Conservation (phyloP, 2,329 filamentous ascomycete species). For the Epichloe sibirici region DNA sequence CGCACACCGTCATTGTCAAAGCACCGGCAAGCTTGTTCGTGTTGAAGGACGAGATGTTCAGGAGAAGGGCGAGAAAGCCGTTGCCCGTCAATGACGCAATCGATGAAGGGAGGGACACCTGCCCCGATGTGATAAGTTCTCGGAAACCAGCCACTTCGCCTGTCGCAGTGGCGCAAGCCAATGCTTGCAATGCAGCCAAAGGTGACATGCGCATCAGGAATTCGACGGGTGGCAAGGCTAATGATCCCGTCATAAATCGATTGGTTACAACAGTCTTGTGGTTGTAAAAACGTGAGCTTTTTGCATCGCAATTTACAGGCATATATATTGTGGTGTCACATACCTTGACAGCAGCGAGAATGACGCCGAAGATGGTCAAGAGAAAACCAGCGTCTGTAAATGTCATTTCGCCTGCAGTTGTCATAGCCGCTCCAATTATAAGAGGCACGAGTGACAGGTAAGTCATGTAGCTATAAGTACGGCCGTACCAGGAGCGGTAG, state of each 20-base stretch:
- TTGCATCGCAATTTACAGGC: background rate
- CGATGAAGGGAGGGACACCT: constrained; percentile 23
- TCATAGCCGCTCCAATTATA: constrained; percentile 45
- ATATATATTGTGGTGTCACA: background rate
- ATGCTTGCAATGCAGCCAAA: constrained; percentile 42
- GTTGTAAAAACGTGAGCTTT: background rate
- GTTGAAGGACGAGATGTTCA: constrained; percentile 45
- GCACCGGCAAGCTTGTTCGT: constrained; percentile 46
- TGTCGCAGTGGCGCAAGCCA: constrained; percentile 36
- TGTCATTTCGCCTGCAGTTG: constrained; percentile 50
- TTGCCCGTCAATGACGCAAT: constrained; percentile 36
- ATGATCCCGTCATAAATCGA: constrained; percentile 49
- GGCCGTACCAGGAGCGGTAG: constrained; percentile 42
- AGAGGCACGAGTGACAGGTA: constrained; percentile 50
- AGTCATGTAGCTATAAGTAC: constrained; percentile 41
- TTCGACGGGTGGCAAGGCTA: constrained; percentile 45
- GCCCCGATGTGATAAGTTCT: constrained; percentile 21
- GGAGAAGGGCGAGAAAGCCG: constrained; percentile 40
- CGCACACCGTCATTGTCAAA: constrained; percentile 47
- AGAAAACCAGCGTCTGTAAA: constrained; percentile 46
- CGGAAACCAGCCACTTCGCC: constrained; percentile 38
- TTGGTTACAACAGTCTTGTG: constrained; percentile 46
- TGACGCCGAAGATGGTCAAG: constrained; percentile 40
- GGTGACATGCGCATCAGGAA: constrained; percentile 52
- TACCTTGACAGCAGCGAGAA: constrained; percentile 44